Evolutionary conservation across 2,329 filamentous ascomycete species (phyloP), one percentile per base, ranked within the genome.

Genomic region (Aspergillus arachidicola): DNA sequence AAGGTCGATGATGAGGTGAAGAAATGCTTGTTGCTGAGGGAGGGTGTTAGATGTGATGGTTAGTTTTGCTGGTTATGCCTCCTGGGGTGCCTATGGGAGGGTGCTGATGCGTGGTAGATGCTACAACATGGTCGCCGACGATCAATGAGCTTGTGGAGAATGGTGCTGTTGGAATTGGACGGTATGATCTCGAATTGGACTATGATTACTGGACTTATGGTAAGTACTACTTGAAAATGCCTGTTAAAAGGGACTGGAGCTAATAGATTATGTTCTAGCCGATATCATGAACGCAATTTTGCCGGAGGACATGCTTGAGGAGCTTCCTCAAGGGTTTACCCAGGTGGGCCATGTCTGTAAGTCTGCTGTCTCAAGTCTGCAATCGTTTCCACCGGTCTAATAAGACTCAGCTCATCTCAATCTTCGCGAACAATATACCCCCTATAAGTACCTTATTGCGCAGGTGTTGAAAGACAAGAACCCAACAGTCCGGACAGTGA

Each of bases 381-480:
- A 41, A 23, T 26, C 26, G 21, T 34, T 16, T 38, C n/a, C 59
- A 2, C 55, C 38, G 59, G 56, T 58, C 67, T 69, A 36, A 67
- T 68, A 10, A 43, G 19, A 68, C 66, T 61, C 61, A 89, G 94
- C 93, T 46, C 95, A 99, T 74, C 82, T 99, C 63, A 99, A 99
- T 77, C 88, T 99, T 36, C 88, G 92, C 57, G 88, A 91, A 23
- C 86, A 89, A 67, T 97, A 93, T 73, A 81, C 93, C 12, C 92
- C 91, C 0, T 97, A 96, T 82, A 97, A 95, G 78, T 78, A 90
- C 68, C 76, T 98, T 48, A 94, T 98, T 57, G 95, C 91, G 0
- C 84, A 94, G 72, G 89, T 98, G 3, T 82, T 99, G 23, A 81
- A 93, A 58, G 95, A 98, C 81, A 99, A 99, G 81, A 97, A 96